Conservation (phyloP, 352 stramenopile genomes). For the Phytophthora rubi region DNA sequence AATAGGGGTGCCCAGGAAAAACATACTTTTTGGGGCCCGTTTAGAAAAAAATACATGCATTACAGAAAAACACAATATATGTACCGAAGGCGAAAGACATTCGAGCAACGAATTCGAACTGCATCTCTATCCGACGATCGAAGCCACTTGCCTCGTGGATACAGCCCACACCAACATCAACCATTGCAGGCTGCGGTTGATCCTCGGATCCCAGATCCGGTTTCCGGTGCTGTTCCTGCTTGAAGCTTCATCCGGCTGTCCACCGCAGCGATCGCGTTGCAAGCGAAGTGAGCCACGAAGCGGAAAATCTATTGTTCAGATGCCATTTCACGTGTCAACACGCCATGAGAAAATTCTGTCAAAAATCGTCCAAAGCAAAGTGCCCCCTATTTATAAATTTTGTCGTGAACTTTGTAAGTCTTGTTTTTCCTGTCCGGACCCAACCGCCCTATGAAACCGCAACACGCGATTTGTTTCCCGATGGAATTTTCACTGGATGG, state of each 20-base stretch:
- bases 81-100: not conserved
- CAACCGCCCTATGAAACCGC: conserved; percentile 5
- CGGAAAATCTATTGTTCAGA: conserved; percentile 32
- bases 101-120: not conserved
- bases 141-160: not conserved
- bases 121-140: not conserved
- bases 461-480: conserved; percentile 35
- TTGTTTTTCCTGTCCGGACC: not conserved
- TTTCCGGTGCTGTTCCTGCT: not conserved
- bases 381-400: not conserved
- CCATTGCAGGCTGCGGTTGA: not conserved
- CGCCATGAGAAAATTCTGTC: conserved; percentile 25
- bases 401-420: no score
- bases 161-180: not conserved
- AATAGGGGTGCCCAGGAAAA: no score
- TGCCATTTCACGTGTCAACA: conserved; percentile 12
- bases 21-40: no score
- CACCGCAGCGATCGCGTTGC: not conserved
- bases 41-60: no score
- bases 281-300: not conserved
- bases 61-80: no score
- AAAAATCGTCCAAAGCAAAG: conserved; percentile 11
- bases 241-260: not conserved
- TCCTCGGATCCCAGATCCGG: not conserved
- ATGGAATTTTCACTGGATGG: conserved; percentile 29